phyloP scores from a whole-genome alignment of 2,329 filamentous ascomycete species.

The Beauveria sp. region DNA sequence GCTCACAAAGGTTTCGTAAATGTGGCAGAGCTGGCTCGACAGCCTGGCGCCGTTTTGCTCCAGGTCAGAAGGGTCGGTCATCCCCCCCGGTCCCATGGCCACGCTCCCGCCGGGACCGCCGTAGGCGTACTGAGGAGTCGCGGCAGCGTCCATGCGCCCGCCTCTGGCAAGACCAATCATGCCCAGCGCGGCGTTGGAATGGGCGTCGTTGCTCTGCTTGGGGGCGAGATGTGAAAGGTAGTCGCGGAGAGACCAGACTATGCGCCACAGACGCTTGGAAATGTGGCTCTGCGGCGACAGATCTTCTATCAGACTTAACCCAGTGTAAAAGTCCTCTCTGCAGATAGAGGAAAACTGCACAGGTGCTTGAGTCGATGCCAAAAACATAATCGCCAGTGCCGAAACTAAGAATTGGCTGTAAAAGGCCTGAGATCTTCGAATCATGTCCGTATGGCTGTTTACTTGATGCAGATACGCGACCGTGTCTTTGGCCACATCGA shows the following conservation, averaged over 20 bases:
- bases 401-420: constrained; percentile 76
- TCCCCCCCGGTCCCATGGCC: neutral
- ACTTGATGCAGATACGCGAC: constrained; percentile 63
- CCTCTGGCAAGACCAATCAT: constrained; percentile 47
- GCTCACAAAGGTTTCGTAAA: neutral
- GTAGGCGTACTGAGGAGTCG: neutral
- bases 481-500: constrained; percentile 70
- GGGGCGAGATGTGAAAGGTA: constrained; percentile 64
- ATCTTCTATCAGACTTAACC: constrained; percentile 65
- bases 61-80: neutral
- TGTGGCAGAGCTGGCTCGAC: neutral
- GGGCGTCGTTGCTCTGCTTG: constrained; percentile 38
- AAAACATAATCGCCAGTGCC: constrained; percentile 66
- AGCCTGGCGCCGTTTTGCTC: neutral
- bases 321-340: constrained; percentile 72
- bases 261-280: constrained; percentile 66
- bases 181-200: constrained; percentile 43
- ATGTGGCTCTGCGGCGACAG: constrained; percentile 65
- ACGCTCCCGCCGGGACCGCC: neutral
- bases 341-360: constrained; percentile 61
- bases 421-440: constrained; percentile 64
- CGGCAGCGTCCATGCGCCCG: neutral
- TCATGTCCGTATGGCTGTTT: constrained; percentile 65
- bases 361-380: constrained; percentile 69
- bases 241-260: constrained; percentile 62